Evolutionary conservation across 139 green algal species (phyloP).

Genomic region (Chlamydomonas applanata): DNA sequence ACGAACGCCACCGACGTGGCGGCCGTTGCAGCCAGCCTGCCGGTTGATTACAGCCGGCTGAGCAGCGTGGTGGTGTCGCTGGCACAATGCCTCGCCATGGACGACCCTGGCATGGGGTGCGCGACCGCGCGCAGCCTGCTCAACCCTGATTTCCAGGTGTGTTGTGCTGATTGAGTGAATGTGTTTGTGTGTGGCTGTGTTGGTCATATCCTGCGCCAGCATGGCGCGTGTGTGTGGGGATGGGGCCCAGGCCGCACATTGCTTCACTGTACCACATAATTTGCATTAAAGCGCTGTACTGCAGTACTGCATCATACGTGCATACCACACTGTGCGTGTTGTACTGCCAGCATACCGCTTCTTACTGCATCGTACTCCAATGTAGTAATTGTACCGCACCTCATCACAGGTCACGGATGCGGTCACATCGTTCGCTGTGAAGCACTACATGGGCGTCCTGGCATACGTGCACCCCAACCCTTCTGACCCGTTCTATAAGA

Average conservation of each 20-base stretch:
- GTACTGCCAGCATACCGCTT: not conserved
- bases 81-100: slow-evolving; percentile 4
- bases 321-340: not conserved
- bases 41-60: not conserved
- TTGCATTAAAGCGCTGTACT: not conserved
- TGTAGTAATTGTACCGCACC: no score
- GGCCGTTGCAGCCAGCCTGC: not conserved
- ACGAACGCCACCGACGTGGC: no score
- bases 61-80: not conserved
- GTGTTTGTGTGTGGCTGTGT: no score
- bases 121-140: not conserved
- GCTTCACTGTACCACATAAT: not conserved
- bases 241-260: no score
- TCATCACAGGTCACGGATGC: slow-evolving; percentile 5
- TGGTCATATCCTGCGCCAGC: no score
- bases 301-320: not conserved
- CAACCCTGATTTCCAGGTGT: slow-evolving; percentile 1
- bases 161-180: no score
- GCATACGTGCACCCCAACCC: slow-evolving; percentile 12
- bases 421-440: slow-evolving; percentile 10
- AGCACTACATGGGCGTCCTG: slow-evolving; percentile 14
- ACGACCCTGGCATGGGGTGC: not conserved
- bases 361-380: no score
- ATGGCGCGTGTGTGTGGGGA: no score
- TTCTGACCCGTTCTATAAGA: slow-evolving; percentile 13